Evolutionary conservation across 2,329 filamentous ascomycete genomes (phyloP).

Genomic region (Orbilia blumenaviensis): DNA sequence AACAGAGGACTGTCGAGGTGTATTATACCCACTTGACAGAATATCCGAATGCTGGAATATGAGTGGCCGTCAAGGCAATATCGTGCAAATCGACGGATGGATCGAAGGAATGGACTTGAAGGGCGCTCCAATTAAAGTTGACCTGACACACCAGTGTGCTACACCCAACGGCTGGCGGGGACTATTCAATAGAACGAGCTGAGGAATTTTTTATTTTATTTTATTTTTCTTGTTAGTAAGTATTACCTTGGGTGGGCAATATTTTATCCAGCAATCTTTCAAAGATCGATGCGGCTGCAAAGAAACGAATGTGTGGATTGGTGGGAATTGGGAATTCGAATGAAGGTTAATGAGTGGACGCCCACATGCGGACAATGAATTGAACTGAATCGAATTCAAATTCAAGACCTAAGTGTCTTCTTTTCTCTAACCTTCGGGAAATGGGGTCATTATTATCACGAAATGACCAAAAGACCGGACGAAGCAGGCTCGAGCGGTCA

Average conservation of each 20-base stretch:
- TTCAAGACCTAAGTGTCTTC: constrained; percentile 13
- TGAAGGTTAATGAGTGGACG: constrained; percentile 8
- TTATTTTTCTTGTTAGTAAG: neutral
- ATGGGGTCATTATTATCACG: constrained; percentile 39
- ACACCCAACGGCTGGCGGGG: constrained; percentile 20
- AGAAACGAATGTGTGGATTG: constrained; percentile 10
- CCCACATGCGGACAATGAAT: constrained; percentile 11
- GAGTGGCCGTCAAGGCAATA: constrained; percentile 9
- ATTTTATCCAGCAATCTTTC: constrained; percentile 16
- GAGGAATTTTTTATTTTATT: neutral
- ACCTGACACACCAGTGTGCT: neutral
- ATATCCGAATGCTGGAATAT: neutral
- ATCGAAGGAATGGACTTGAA: constrained; percentile 17
- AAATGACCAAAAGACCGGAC: constrained; percentile 29
- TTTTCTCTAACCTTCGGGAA: neutral
- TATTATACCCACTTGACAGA: neutral
- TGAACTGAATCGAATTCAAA: neutral
- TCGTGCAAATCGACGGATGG: neutral
- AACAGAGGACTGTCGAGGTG: neutral
- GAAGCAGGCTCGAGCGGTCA: neutral
- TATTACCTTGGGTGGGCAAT: neutral
- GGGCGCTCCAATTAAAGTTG: constrained; percentile 16
- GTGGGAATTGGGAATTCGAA: neutral
- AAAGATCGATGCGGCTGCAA: constrained; percentile 14
- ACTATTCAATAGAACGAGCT: constrained; percentile 10